These are phyloP conservation scores for Saprolegnia parasitica DNA, from an alignment of 352 stramenopile genomes.

Conservation along the genomic window DNA sequence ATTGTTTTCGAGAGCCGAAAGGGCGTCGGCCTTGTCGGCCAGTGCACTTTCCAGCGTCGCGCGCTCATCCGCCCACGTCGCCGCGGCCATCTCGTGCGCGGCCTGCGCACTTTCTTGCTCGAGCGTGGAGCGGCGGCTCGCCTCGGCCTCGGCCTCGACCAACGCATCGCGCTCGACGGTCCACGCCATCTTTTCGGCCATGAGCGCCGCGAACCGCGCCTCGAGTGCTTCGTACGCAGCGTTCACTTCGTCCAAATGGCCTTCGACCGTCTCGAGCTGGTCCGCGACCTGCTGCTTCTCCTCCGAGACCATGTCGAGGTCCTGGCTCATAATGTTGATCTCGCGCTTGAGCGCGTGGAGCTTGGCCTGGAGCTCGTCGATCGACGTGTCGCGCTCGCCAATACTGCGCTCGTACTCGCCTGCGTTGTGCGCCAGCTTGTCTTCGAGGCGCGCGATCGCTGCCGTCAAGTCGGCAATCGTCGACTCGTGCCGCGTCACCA, in stretches of 20 bases:
- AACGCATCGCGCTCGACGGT: slow-evolving; percentile 42
- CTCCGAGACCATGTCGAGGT: slow-evolving; percentile 29
- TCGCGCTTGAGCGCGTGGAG: slow-evolving; percentile 24
- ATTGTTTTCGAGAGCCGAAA: not conserved
- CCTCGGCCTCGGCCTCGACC: not conserved
- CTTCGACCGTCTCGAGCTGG: slow-evolving; percentile 35
- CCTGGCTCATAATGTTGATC: slow-evolving; percentile 23
- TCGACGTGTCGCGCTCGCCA: slow-evolving; percentile 17
- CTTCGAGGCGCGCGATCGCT: slow-evolving; percentile 9
- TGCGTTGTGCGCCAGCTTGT: slow-evolving; percentile 9
- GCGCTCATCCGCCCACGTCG: not conserved
- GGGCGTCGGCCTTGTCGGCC: not conserved
- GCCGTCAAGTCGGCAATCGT: slow-evolving; percentile 17
- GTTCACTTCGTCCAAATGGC: slow-evolving; percentile 40
- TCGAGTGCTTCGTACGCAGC: slow-evolving; percentile 39
- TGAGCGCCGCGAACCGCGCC: slow-evolving; percentile 52
- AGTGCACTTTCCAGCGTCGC: not conserved
- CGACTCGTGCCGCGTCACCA: slow-evolving; percentile 2
- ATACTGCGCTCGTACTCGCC: slow-evolving; percentile 22
- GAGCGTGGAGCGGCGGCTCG: not conserved
- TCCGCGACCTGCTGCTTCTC: slow-evolving; percentile 23
- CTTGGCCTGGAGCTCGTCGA: slow-evolving; percentile 22
- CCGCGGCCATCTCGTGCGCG: not conserved
- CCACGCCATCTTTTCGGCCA: slow-evolving; percentile 56
- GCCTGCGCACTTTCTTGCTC: not conserved